Percentiles rank a stretch among this genome's conserved stretches.
These are phyloP conservation scores for Aspergillus spinulosporus DNA, from an alignment of 2,329 filamentous ascomycete species.

Conservation along the genomic window DNA sequence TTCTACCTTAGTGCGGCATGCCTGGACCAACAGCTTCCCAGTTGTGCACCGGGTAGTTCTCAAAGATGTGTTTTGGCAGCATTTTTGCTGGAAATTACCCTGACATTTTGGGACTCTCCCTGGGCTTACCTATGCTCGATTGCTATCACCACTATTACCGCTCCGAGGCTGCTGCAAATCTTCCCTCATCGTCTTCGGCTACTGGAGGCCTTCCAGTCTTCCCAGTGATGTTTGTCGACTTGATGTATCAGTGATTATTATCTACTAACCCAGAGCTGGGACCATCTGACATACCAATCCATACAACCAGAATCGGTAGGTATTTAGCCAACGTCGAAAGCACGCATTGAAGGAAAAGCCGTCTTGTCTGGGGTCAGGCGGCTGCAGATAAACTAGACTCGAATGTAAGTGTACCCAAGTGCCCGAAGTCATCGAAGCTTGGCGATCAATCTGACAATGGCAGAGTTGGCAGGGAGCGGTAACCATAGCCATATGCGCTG, in stretches of 20 bases:
- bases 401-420: neutral
- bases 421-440: neutral
- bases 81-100: conserved; percentile 18
- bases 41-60: conserved; percentile 7
- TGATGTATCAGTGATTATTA: conserved; percentile 4
- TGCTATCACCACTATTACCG: conserved; percentile 7
- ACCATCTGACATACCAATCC: neutral
- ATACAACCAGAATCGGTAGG: neutral
- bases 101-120: conserved; percentile 12
- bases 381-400: neutral
- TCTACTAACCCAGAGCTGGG: neutral
- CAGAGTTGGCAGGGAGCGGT: neutral
- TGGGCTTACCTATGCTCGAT: conserved; percentile 5
- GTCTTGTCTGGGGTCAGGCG: neutral
- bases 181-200: neutral
- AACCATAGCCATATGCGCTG: conserved; percentile 9
- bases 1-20: conserved; percentile 20
- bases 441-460: neutral
- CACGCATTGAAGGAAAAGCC: neutral
- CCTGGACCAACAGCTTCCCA: neutral
- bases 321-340: neutral
- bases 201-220: neutral
- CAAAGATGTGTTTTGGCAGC: conserved; percentile 16
- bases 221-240: neutral
- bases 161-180: neutral